Base-by-base conservation (phyloP, 257 asterid genomes). In the Paraleonurus japonicus region DNA sequence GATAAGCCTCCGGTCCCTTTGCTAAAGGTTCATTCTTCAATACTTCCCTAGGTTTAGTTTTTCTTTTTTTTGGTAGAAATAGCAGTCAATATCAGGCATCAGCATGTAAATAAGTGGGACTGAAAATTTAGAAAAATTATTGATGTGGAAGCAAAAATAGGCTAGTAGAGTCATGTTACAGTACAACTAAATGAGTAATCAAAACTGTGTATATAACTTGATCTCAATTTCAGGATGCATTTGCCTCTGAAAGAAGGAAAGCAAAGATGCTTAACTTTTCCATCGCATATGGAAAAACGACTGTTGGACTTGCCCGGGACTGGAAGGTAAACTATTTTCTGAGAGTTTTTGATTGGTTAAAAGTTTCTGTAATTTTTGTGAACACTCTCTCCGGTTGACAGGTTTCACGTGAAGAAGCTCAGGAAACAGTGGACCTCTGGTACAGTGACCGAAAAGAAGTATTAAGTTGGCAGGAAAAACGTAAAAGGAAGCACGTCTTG, bases 221-320 rank as follows among this genome's bases (percentile, higher is more conserved):
- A 37, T 33, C 32, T 24, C 32, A 15, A 75, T 76, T 72, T 47
- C 85, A 95, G 98, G 97, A 93, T 83, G 92, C 96, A 45, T 93
- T 90, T 83, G 96, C 89, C 45, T 84, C 99, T 75, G 99, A 92
- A 88, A 88, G 98, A 84, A 88, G 99, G 80, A 95, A 89, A 81
- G 98, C 98, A 35, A 95, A 95, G 90, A 95, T 95, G 99, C 99
- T 95, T 4, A 95, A 95, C 81, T 95, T 95, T 74, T 95, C 99
- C 79, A 95, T 95, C 45, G 99, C 99, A 2, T 95, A 95, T 30
- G 99, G 99, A 57, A 92, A 92, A 85, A 95, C 99, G 9, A 57
- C 85, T 0, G 81, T 86, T 59, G 99, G 99, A 68, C 96, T 95
- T 45, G 85, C 99, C 60, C 96, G 94, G 12, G 97, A 95, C 81